Evolutionary conservation across 164 flowering plant species (phyloP).

Genomic region (Houttuynia cordata): DNA sequence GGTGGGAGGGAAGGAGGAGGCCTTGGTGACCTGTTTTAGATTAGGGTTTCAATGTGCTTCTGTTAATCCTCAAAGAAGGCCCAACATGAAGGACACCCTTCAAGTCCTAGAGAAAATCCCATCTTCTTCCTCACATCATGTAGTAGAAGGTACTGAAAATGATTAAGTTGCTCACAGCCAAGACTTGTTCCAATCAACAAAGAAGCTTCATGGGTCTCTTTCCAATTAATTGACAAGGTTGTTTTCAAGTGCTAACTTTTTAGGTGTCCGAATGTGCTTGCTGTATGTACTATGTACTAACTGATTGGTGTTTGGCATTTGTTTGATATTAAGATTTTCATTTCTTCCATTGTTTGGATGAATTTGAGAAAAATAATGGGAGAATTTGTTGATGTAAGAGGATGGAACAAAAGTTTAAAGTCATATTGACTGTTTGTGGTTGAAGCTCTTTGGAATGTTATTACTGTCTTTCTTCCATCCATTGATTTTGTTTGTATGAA

Average conservation of each 20-base stretch:
- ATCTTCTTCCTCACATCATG: slow-evolving; percentile 4
- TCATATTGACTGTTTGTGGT: no score
- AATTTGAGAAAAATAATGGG: no score
- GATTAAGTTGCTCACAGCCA: neutral
- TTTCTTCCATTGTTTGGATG: no score
- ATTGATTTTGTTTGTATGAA: no score
- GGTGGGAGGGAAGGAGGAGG: slow-evolving; percentile 77
- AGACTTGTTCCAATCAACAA: neutral
- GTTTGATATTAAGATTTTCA: no score
- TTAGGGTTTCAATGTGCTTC: slow-evolving; percentile 62
- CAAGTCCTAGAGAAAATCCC: slow-evolving; percentile 71
- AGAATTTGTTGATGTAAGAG: no score
- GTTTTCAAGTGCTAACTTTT: neutral
- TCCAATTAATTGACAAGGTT: neutral
- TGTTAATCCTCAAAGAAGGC: slow-evolving; percentile 63
- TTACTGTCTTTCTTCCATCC: no score
- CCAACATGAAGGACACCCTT: slow-evolving; percentile 74
- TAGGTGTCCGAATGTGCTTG: neutral
- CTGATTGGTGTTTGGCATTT: neutral
- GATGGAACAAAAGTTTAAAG: neutral
- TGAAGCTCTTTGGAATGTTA: no score
- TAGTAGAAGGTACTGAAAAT: neutral
- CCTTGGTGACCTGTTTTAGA: slow-evolving; percentile 48
- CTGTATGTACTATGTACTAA: slow-evolving; percentile 23
- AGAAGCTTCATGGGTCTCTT: neutral